Evolutionary conservation across 352 stramenopile genomes (phyloP).

Genomic region (Salisapilia sapeloensis): DNA sequence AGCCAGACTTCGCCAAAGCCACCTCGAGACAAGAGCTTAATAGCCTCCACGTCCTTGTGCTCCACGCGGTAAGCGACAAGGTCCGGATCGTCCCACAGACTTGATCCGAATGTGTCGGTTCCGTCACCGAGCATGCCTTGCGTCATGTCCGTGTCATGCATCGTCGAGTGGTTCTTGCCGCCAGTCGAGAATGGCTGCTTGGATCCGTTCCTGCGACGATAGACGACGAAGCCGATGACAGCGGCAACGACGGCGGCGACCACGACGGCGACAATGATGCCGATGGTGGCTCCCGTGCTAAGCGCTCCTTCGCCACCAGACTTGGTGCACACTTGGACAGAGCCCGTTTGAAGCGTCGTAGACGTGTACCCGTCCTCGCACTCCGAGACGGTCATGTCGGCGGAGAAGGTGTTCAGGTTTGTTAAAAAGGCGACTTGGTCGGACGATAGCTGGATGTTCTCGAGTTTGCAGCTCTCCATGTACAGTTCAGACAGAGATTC

Average conservation of each 20-base stretch:
- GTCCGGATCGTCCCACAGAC: slow-evolving; percentile 48
- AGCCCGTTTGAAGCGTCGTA: neutral
- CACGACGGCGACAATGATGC: slow-evolving; percentile 11
- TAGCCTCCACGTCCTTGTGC: slow-evolving; percentile 21
- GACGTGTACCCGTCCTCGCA: slow-evolving; percentile 6
- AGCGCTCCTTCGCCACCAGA: no score
- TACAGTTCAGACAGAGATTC: slow-evolving; percentile 22
- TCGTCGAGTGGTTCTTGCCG: slow-evolving; percentile 9
- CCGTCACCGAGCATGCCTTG: slow-evolving; percentile 11
- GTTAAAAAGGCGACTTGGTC: slow-evolving; percentile 18
- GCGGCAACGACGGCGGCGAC: slow-evolving; percentile 18
- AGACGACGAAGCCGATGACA: slow-evolving; percentile 2
- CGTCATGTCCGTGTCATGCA: slow-evolving; percentile 13
- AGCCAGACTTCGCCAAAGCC: slow-evolving; percentile 57
- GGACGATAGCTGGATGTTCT: slow-evolving; percentile 23
- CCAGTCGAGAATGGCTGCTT: neutral
- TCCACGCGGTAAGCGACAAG: slow-evolving; percentile 40
- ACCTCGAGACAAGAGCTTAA: slow-evolving; percentile 44
- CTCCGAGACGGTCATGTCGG: slow-evolving; percentile 17
- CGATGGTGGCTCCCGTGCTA: slow-evolving; percentile 3
- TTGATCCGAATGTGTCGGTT: slow-evolving; percentile 18
- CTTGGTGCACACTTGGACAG: slow-evolving; percentile 9
- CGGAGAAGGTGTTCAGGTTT: slow-evolving; percentile 21
- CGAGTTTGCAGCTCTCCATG: slow-evolving; percentile 31
- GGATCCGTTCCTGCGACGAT: neutral